Evolutionary conservation across 768 basidiomycete genomes (phyloP), one percentile per base, ranked within the genome.

Genomic region (Roridomyces roridus): DNA sequence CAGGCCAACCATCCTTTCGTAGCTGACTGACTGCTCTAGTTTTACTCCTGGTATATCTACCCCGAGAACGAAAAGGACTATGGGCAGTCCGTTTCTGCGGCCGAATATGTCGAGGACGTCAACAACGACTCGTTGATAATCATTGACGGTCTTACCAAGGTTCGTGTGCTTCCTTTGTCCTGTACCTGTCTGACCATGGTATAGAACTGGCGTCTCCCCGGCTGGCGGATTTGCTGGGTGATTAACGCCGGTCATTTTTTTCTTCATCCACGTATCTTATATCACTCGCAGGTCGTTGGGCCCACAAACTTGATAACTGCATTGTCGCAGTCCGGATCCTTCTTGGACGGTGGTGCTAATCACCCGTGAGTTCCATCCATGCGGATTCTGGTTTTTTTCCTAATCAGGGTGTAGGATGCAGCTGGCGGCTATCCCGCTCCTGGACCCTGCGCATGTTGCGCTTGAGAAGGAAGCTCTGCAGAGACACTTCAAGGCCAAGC

Each of bases 41-140:
- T 96, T 73, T 96, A 97, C 68, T 93, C 91, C 10, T 96, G 94
- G 93, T 96, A 96, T 70, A 88, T 94, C 50, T 96, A 96, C 69
- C 92, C 88, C 11, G 91, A 96, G 41, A 73, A 85, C 54, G 85
- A 85, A 12, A 76, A 80, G 49, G 91, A 94, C 57, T 80, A 81
- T 53, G 94, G 94, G 15, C 85, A 86, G 58, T 88, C 90, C 9
- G 70, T 96, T 25, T 94, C 91, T 9, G 91, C 90, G 0, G 94
- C 95, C 0, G 80, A 82, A 68, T 96, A 88, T 65, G 77, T 98
- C 40, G 85, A 96, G 18, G 89, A 97, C 65, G 96, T 98, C 46
- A 85, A 98, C 69, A 98, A 96, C 82, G 92, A 87, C 47, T 20
- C 63, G 47, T 51, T 25, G 34, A 18, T 28, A 14, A 2, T 39